Percentiles rank a stretch among this genome's conserved stretches.
phyloP scores from a whole-genome alignment of 305 asterid genomes.

The Petunia hybrid region DNA sequence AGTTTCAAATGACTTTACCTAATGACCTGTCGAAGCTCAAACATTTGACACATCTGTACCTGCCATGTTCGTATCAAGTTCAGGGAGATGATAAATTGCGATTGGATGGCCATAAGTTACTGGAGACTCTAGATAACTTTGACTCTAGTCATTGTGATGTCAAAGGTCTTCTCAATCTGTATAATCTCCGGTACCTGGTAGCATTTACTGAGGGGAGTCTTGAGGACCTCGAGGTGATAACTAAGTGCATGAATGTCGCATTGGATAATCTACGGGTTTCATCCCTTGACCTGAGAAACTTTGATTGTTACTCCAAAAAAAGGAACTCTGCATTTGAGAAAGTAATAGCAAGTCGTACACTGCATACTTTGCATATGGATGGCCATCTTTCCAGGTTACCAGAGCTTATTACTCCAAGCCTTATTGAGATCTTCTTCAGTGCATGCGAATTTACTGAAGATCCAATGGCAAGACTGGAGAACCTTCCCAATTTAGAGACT shows the following conservation, averaged over 20 bases:
- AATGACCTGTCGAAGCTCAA: slow-evolving; percentile 28
- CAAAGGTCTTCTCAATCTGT: slow-evolving; percentile 12
- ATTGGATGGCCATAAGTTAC: not conserved
- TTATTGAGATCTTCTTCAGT: not conserved
- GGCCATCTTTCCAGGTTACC: slow-evolving; percentile 1
- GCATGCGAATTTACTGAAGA: slow-evolving; percentile 24
- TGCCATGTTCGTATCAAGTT: not conserved
- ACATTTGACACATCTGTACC: slow-evolving; percentile 13
- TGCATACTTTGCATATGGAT: not conserved
- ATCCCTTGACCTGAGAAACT: not conserved
- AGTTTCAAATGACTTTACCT: not conserved
- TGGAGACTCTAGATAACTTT: slow-evolving; percentile 13
- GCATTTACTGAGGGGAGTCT: slow-evolving; percentile 22
- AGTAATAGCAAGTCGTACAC: not conserved
- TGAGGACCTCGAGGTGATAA: not conserved
- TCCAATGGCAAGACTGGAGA: not conserved
- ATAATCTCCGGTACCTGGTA: slow-evolving; percentile 5
- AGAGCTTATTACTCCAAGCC: not conserved
- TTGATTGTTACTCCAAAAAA: slow-evolving; percentile 31
- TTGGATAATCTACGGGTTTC: not conserved
- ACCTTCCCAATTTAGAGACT: not conserved
- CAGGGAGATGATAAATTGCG: not conserved
- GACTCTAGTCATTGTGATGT: not conserved
- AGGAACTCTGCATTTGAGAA: slow-evolving; percentile 12
- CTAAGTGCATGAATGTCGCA: not conserved